Conservation (phyloP, 805 yeast species). For the Pichia membranifaciens region DNA sequence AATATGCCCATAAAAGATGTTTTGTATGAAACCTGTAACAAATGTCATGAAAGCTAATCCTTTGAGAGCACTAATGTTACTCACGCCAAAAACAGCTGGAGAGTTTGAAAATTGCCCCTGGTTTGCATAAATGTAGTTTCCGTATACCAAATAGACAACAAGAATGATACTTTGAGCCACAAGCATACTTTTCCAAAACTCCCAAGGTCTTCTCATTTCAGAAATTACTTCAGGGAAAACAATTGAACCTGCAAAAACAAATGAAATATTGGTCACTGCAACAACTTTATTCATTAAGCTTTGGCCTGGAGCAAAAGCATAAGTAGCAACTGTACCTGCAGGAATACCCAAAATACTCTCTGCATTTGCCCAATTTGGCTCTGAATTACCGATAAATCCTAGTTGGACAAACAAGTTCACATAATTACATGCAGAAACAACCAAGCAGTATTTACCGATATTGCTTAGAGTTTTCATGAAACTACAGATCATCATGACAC, state of each 20-base stretch:
- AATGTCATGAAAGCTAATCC: slow-evolving; percentile 36
- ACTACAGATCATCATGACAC: slow-evolving; percentile 36
- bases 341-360: slow-evolving; percentile 17
- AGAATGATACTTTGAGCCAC: slow-evolving; percentile 38
- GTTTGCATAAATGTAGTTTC: slow-evolving; percentile 37
- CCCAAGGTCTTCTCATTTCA: slow-evolving; percentile 43
- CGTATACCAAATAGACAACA: slow-evolving; percentile 36
- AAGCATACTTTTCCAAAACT: slow-evolving; percentile 43
- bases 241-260: slow-evolving; percentile 48
- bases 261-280: slow-evolving; percentile 41
- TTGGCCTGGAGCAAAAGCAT: slow-evolving; percentile 14
- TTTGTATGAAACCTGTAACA: slow-evolving; percentile 38
- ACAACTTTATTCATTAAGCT: slow-evolving; percentile 28
- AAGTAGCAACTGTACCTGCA: slow-evolving; percentile 18
- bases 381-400: slow-evolving; percentile 12
- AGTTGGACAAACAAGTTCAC: slow-evolving; percentile 16
- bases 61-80: slow-evolving; percentile 23
- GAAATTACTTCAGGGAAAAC: slow-evolving; percentile 44
- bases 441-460: slow-evolving; percentile 26
- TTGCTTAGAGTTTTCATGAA: slow-evolving; percentile 35
- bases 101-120: slow-evolving; percentile 41
- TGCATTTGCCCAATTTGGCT: slow-evolving; percentile 22
- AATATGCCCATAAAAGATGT: slow-evolving; percentile 41
- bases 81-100: slow-evolving; percentile 41
- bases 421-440: slow-evolving; percentile 18